Base-by-base conservation (phyloP, 441 rosid genomes). In the Adansonia gregorii region DNA sequence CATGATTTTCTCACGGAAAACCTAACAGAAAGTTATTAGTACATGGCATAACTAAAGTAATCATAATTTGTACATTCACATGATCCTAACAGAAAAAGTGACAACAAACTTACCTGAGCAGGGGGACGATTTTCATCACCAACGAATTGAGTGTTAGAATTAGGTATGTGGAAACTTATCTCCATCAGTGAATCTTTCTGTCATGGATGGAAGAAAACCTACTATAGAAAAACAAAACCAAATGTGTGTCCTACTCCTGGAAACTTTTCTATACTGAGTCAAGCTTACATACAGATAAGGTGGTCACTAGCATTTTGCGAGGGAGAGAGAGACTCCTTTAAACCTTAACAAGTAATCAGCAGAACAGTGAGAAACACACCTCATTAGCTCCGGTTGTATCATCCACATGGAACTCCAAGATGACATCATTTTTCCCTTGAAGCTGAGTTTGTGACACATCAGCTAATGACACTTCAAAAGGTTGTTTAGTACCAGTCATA, bases 131-230 rank as follows among this genome's bases (percentile, higher is more conserved):
- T 90, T 89, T 96, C 97, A 83, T 94, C 98, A 79, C 99, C 98
- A 83, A 93, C 89, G 74, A 89, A 94, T 82, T 94, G 97, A 27
- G 97, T 89, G 85, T 91, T 96, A 83, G 92, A 83, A 82, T 86
- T 92, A 67, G 99, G 99, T 70, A 96, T 78, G 68, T 96, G 98
- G 82, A 96, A 96, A 87, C 97, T 91, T 76, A 94, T 89, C 88
- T 96, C 98, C 99, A 93, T 96, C 88, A 96, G 31, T 6, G 98
- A 93, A 83, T 96, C 99, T 87, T 96, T 96, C 98, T 95, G 92
- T 31, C 81, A 72, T 71, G 63, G 45, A 46, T 31, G 43, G 43
- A 77, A 19, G 6, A 74, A 49, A 54, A 64, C n/a, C 24, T 11
- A 66, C 39, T 67, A 19, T 17, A 51, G 9, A 61, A 39, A 15